Conservation (phyloP, 768 basidiomycete species). For the Suillus subaureus region DNA sequence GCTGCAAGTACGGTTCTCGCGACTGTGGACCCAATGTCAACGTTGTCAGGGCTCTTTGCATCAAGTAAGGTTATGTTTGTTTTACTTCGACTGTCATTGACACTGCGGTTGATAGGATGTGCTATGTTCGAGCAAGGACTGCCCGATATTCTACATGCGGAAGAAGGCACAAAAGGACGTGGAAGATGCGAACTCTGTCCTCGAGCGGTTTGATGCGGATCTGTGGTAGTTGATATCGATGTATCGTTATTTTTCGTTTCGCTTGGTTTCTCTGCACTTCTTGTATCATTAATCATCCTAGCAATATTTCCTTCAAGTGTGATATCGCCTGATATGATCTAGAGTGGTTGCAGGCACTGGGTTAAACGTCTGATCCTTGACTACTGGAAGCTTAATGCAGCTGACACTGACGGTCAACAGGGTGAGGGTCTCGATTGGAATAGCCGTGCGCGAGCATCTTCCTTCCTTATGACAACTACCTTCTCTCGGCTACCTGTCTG, state of each 20-base stretch:
- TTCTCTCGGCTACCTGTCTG: too few species aligned
- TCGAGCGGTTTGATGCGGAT: slow-evolving; percentile 86
- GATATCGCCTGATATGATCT: not conserved
- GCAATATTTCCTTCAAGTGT: not conserved
- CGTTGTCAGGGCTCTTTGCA: slow-evolving; percentile 98
- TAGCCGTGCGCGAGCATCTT: too few species aligned
- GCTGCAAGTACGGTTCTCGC: slow-evolving; percentile 88
- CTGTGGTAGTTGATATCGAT: slow-evolving; percentile 50
- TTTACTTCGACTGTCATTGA: slow-evolving; percentile 1
- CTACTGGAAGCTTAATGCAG: not conserved
- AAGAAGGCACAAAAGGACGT: slow-evolving; percentile 99
- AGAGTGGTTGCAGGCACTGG: not conserved
- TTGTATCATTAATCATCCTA: not conserved
- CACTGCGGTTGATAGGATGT: slow-evolving; percentile 67
- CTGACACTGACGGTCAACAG: not conserved
- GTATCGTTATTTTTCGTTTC: not conserved
- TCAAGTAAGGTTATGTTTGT: slow-evolving; percentile 52
- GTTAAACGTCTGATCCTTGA: not conserved
- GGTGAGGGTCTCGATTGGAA: not conserved
- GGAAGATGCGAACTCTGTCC: slow-evolving; percentile 72
- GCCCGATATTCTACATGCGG: slow-evolving; percentile 98
- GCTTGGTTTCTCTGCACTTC: slow-evolving; percentile 1
- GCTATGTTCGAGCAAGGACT: slow-evolving; percentile 94
- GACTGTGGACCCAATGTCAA: slow-evolving; percentile 98
- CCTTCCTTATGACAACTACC: too few species aligned